Evolutionary conservation across 148 eudicot genomes (phyloP), one percentile per base, ranked within the genome.

Genomic region (Amaranthus cruentus): DNA sequence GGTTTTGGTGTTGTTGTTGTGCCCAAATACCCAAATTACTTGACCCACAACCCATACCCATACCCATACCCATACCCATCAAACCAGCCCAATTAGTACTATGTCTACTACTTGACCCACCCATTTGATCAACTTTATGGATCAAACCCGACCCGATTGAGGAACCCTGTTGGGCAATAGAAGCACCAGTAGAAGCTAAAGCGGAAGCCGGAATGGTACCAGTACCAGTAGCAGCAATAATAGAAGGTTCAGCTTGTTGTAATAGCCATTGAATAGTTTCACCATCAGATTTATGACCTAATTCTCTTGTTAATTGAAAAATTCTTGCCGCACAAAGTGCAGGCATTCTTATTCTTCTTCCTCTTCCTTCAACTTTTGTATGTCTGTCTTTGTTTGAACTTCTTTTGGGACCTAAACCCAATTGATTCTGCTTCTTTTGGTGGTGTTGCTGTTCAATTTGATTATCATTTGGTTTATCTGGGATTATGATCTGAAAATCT

Each of bases 261-360:
- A 91, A 76, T 2, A 91, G 77, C 97, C 97, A 91, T 77, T 91
- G 93, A 65, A 91, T 87, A 13, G 97, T 91, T 55, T 88, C 92
- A 2, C 96, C 96, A 63, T 90, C 92, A 55, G 96, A 88, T 76
- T 90, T 90, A 68, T 87, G 88, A 10, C 93, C 93, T 63, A 91
- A 75, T 81, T 91, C 93, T 67, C 92, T 56, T 5, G 96, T 91
- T 62, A 91, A 60, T 47, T 91, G 92, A n/a, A 91, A 91, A 8
- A 91, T 88, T 69, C 93, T 83, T 0, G 96, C 96, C 1, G 91
- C 92, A 62, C 92, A 91, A 4, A 87, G 79, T 13, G 96, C 93
- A 0, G 96, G 93, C 92, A 91, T 88, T 77, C 96, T 70, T 21
- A 91, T 88, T 76, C 96, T 81, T 55, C 92, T 70, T 2, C 93